Percentiles rank a stretch among this genome's conserved stretches.
phyloP scores from a whole-genome alignment of 2,329 filamentous ascomycete species.

The Esteya vermicola region DNA sequence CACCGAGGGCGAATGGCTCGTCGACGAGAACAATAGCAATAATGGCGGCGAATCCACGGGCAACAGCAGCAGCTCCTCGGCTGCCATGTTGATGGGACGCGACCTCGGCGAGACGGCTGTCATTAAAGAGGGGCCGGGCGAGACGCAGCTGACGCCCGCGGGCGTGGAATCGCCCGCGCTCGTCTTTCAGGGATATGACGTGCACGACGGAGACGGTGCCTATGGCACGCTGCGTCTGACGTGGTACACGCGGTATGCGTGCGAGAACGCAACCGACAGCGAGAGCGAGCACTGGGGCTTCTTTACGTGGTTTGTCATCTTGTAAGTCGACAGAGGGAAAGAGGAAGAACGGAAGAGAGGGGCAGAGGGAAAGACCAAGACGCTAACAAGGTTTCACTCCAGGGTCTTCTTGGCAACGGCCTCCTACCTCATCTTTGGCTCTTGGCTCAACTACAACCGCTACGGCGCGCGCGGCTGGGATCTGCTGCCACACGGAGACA shows the following conservation, averaged over 20 bases:
- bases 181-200: constrained; percentile 61
- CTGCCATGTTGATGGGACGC: too few relatives aligned
- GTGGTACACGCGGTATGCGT: constrained; percentile 83
- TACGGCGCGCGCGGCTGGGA: constrained; percentile 95
- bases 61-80: constrained; percentile 11
- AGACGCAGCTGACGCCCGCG: constrained; percentile 39
- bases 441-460: constrained; percentile 97
- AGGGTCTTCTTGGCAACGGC: constrained; percentile 77
- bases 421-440: constrained; percentile 90
- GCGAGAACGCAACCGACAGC: constrained; percentile 37
- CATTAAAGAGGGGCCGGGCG: constrained; percentile 18
- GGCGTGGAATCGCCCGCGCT: constrained; percentile 41
- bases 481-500: constrained; percentile 80
- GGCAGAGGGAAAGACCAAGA: too few relatives aligned
- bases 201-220: constrained; percentile 38
- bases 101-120: constrained; percentile 16
- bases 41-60: constrained; percentile 17
- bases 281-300: constrained; percentile 66
- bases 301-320: constrained; percentile 68
- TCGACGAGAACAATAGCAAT: constrained; percentile 35
- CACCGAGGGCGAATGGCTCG: constrained; percentile 52
- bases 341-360: too few relatives aligned
- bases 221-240: constrained; percentile 46
- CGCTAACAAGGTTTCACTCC: constrained; percentile 1
- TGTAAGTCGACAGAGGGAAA: too few relatives aligned